phyloP scores from a whole-genome alignment of 208 protist genomes.

The Crithidia fasciculata region DNA sequence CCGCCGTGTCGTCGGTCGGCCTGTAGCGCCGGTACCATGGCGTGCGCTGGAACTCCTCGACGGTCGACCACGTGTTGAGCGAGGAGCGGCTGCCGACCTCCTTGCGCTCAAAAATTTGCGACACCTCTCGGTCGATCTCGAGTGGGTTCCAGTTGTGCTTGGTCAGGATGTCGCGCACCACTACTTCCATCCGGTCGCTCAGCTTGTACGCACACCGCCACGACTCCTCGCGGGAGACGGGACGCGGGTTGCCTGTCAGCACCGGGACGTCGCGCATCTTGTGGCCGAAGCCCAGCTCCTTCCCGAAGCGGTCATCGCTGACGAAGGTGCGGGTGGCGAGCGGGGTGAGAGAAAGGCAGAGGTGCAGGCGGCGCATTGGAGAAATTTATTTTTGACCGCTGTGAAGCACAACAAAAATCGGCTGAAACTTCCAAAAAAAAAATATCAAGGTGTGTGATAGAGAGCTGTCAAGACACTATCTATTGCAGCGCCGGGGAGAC shows the following conservation, averaged over 20 bases:
- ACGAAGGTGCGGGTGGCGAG: conserved; percentile 54
- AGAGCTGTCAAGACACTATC: no score
- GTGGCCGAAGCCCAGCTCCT: conserved; percentile 85
- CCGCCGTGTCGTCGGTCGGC: conserved; percentile 77
- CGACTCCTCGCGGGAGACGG: conserved; percentile 73
- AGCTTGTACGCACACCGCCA: conserved; percentile 87
- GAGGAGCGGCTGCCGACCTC: conserved; percentile 64
- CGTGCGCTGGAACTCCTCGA: conserved; percentile 91
- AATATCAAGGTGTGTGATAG: no score
- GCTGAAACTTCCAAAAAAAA: no score
- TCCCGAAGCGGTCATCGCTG: conserved; percentile 67
- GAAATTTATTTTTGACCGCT: background rate
- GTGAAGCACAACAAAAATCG: background rate
- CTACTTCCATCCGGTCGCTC: conserved; percentile 85
- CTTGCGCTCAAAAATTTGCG: conserved; percentile 85
- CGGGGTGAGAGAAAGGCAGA: conserved; percentile 7
- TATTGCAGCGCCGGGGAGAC: no score
- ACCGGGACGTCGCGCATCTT: conserved; percentile 90
- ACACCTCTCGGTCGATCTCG: conserved; percentile 81
- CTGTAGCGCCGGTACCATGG: conserved; percentile 90
- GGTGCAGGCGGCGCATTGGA: conserved; percentile 20
- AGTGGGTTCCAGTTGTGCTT: conserved; percentile 63
- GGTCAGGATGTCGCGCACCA: conserved; percentile 73
- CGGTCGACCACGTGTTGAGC: conserved; percentile 86
- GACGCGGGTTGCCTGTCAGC: conserved; percentile 84